phyloP scores from a whole-genome alignment of 2,329 filamentous ascomycete genomes.

The Aspergillus alliaceus region DNA sequence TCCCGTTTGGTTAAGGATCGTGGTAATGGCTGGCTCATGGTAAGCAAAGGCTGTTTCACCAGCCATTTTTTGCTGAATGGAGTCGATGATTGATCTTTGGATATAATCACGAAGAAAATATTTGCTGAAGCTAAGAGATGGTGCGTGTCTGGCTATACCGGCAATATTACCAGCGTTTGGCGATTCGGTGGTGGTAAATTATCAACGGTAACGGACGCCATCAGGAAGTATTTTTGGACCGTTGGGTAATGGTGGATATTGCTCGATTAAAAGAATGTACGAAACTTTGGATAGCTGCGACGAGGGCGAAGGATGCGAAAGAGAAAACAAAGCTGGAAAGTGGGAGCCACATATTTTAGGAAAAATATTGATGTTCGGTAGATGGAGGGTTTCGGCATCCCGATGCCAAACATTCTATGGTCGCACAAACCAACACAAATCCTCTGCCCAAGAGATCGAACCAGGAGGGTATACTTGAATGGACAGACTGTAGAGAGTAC shows the following conservation, averaged over 20 bases:
- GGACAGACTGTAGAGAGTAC: too few species aligned
- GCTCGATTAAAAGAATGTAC: too few species aligned
- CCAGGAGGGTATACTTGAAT: too few species aligned
- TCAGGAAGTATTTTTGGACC: neutral
- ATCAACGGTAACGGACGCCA: neutral
- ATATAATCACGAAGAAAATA: neutral
- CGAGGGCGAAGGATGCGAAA: neutral
- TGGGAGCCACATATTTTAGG: neutral
- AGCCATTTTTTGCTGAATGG: neutral
- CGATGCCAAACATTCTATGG: neutral
- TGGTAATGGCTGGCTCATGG: slow-evolving; percentile 61
- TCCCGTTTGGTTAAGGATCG: slow-evolving; percentile 60
- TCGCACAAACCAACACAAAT: too few species aligned
- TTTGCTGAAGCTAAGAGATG: neutral
- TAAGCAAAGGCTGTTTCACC: slow-evolving; percentile 50
- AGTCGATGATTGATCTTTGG: neutral
- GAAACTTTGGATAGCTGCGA: neutral
- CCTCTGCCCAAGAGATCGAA: too few species aligned
- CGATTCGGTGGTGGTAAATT: neutral
- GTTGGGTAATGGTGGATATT: too few species aligned
- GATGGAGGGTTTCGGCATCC: neutral
- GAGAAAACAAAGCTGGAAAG: neutral
- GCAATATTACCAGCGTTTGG: neutral
- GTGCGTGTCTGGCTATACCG: neutral
- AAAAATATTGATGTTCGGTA: neutral